A percentile compares a stretch with the other conserved stretches of the same genome.
phyloP scores from a whole-genome alignment of 2,329 filamentous ascomycete genomes.

The Colletotrichum melonis region DNA sequence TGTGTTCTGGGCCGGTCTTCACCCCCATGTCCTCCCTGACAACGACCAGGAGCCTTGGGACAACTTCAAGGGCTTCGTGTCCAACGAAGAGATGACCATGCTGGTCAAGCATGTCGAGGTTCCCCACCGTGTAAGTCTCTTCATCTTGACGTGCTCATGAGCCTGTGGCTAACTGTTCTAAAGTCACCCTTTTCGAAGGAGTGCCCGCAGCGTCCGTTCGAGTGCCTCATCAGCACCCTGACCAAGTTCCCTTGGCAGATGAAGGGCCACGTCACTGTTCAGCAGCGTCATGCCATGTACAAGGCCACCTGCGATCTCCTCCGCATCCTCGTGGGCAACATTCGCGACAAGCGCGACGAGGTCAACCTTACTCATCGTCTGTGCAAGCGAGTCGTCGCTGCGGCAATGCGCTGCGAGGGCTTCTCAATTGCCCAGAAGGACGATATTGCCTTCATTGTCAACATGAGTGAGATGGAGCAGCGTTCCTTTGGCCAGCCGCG shows the following conservation, averaged over 20 bases:
- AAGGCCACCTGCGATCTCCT: conserved; percentile 62
- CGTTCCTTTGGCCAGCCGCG: conserved; percentile 59
- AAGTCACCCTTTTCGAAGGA: conserved; percentile 70
- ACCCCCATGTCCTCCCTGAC: conserved; percentile 52
- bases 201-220: conserved; percentile 73
- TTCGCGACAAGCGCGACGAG: conserved; percentile 48
- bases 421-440: conserved; percentile 73
- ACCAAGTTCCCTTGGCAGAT: conserved; percentile 73
- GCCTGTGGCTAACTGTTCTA: background rate
- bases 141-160: background rate
- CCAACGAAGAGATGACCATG: conserved; percentile 72
- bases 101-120: conserved; percentile 72
- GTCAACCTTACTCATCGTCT: conserved; percentile 64
- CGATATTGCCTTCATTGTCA: conserved; percentile 60
- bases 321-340: conserved; percentile 11
- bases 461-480: conserved; percentile 49
- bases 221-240: conserved; percentile 73
- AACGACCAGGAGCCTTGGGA: conserved; percentile 56
- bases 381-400: conserved; percentile 61
- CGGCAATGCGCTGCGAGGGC: conserved; percentile 68
- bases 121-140: conserved; percentile 66
- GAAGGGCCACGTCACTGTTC: conserved; percentile 66
- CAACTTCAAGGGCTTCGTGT: conserved; percentile 70
- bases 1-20: conserved; percentile 63
- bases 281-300: conserved; percentile 66